These are phyloP conservation scores for Chimonanthus salicifolius DNA, from an alignment of 164 flowering plant genomes.

Conservation along the genomic window DNA sequence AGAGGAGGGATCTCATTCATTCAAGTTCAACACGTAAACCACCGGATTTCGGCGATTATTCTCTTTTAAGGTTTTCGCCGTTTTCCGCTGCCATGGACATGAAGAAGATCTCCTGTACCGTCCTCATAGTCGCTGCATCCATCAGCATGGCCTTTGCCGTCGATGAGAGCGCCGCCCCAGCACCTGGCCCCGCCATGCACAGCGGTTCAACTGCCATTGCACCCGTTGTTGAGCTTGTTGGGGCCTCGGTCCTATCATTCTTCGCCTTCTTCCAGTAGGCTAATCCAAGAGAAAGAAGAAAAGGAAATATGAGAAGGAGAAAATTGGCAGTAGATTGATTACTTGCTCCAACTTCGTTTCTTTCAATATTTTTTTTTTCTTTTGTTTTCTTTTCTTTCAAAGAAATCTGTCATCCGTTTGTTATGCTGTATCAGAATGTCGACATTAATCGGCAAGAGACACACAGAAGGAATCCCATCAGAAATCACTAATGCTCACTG, in stretches of 20 bases:
- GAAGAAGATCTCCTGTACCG: conserved; percentile 15
- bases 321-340: not conserved
- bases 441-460: too few relatives aligned
- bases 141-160: conserved; percentile 5
- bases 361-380: not conserved
- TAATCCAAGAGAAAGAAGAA: not conserved
- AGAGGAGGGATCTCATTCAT: not conserved
- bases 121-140: conserved; percentile 10
- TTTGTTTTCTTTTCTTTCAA: too few relatives aligned
- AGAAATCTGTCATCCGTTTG: not conserved
- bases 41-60: not conserved
- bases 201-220: conserved; percentile 13
- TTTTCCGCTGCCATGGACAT: conserved; percentile 4
- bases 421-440: too few relatives aligned
- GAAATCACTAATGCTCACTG: too few relatives aligned
- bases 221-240: conserved; percentile 27
- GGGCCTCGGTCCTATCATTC: conserved; percentile 34
- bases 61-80: not conserved
- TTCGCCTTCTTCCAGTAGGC: conserved; percentile 27
- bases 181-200: conserved; percentile 3
- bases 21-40: not conserved
- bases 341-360: not conserved
- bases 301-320: not conserved
- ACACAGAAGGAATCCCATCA: too few relatives aligned
- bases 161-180: not conserved